These are phyloP conservation scores for Suhomyces terraborum DNA, from an alignment of 1,139 yeast genomes.

Conservation along the genomic window DNA sequence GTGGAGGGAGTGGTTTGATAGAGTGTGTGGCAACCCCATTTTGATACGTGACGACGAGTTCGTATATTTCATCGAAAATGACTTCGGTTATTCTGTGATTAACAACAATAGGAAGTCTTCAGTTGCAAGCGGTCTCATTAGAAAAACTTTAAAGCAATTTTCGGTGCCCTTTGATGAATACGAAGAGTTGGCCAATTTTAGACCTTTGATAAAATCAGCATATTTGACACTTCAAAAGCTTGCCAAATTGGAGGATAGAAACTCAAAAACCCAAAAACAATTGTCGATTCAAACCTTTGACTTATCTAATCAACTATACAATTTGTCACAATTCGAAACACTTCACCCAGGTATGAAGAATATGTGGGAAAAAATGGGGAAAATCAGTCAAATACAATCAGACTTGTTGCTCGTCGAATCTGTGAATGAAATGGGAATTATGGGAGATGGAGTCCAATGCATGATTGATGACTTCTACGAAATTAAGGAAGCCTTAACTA, in stretches of 20 bases:
- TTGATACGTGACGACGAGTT: constrained; percentile 85
- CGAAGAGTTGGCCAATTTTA: constrained; percentile 73
- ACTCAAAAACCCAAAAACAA: constrained; percentile 55
- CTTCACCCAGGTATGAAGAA: constrained; percentile 67
- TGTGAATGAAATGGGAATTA: constrained; percentile 69
- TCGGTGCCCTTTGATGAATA: constrained; percentile 91
- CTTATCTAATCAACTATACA: constrained; percentile 58
- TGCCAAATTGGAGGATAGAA: constrained; percentile 54
- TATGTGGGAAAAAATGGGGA: constrained; percentile 80
- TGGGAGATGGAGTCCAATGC: constrained; percentile 74
- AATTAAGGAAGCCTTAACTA: constrained; percentile 89
- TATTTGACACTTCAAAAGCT: constrained; percentile 63
- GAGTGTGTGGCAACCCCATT: constrained; percentile 74
- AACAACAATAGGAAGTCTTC: constrained; percentile 55
- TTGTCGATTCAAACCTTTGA: constrained; percentile 63
- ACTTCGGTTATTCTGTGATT: constrained; percentile 75
- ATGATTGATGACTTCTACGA: constrained; percentile 77
- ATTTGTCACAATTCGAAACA: constrained; percentile 52
- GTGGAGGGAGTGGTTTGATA: constrained; percentile 86
- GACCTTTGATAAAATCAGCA: constrained; percentile 83
- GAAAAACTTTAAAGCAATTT: constrained; percentile 88
- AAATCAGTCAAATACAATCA: constrained; percentile 67
- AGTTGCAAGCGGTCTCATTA: constrained; percentile 78
- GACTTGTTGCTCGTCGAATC: constrained; percentile 78
- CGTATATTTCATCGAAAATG: constrained; percentile 84